Evolutionary conservation across 2,329 filamentous ascomycete species (phyloP), one percentile per base, ranked within the genome.

Genomic region (Cladophialophora immunda): DNA sequence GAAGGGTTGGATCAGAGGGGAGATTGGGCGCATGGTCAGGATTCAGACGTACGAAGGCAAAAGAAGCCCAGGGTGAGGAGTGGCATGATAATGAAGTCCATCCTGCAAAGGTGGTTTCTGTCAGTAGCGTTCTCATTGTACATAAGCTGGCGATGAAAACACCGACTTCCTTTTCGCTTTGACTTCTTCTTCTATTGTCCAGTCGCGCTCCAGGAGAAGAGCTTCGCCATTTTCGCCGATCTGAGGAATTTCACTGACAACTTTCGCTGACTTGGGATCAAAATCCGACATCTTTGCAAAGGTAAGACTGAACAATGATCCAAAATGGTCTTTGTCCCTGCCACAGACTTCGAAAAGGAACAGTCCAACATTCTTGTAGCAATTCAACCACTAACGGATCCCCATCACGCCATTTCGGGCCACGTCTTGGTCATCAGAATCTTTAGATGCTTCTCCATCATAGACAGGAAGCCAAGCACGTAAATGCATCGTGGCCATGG

Each of bases 41-140:
- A 53, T 22, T 17, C 30, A 19, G 25, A 78, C 78, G n/a, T 77
- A 71, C 78, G 74, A 52, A 76, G 70, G 53, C 72, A 70, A 61
- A 75, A 75, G 62, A 75, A 75, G 50, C 68, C 71, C 29, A 75
- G 67, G 29, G 71, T 72, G 32, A 75, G 67, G 8, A 74, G 60
- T 11, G 74, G 73, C 66, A 75, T 72, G 38, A 76, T 66, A 47
- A 74, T 67, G 55, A 67, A 60, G 53, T 73, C 72, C 52, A 73
- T 50, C 50, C 69, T 72, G 56, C 45, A 13, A 5, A 60, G 41
- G 29, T 22, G 13, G n/a, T n/a, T 32, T 34, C 27, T 13, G 30
- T 58, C 45, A 54, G 29, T 29, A 22, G 45, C 25, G 22, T 30
- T 22, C 36, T 11, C 7, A 17, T 5, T n/a, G 32, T 19, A 22